Evolutionary conservation across 805 yeast species (phyloP), one percentile per base, ranked within the genome.

Genomic region (Blastobotrys peoriensis): DNA sequence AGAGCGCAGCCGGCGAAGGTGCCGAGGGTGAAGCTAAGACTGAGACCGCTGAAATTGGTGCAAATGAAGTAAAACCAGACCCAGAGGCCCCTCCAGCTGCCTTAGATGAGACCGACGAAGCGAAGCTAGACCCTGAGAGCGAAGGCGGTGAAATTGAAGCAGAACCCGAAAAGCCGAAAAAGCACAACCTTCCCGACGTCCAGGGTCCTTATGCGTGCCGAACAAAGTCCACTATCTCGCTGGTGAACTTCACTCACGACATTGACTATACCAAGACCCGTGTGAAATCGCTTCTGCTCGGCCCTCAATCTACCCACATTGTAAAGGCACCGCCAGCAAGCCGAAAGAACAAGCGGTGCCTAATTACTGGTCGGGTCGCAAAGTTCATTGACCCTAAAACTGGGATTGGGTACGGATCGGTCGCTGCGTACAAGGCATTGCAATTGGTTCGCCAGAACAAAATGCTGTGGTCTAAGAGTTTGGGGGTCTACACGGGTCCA

Each of bases 361-460:
- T 71, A 20, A 79, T 89, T 36, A 79, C 87, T 2, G 95, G 95
- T 2, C 74, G 74, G 40, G 81, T 79, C 38, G 95, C 93, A 15
- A 75, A 78, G 57, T 91, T 86, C 63, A 80, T 83, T 51, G 98
- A 91, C 67, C 98, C 98, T 0, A 73, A 77, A 30, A 79, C 83
- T 22, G 95, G 95, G 30, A 76, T 93, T 42, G 94, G 96, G 1
- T 93, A 93, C 64, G 74, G 81, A 40, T 82, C 81, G 51, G 84
- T 87, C 49, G 89, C 83, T 38, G 81, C 91, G n/a, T 87, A 81
- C 60, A 79, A 76, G 53, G 70, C 83, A 21, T 69, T 86, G 47
- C 70, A 72, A 51, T 58, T 63, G 15, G 70, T 76, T 16, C 73
- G 70, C 48, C 67, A 61, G 45, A 79, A 80, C 1, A 62, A 62